Percentiles rank a stretch among this genome's conserved stretches.
Conservation (phyloP, 2,329 filamentous ascomycete species). For the Fusarium luffae region DNA sequence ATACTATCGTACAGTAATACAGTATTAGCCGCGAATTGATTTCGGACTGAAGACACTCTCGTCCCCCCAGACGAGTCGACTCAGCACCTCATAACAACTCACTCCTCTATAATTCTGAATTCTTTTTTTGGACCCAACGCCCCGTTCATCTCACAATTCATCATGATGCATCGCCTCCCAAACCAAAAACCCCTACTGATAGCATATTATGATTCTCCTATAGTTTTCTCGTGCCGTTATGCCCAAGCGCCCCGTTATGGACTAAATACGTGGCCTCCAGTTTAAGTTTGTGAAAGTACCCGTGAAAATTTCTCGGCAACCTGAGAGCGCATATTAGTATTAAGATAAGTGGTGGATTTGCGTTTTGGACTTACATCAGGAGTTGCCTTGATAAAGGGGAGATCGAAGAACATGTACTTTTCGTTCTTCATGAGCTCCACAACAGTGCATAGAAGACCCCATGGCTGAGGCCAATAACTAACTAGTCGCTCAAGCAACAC, state of each 20-base stretch:
- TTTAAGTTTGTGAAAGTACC: slow-evolving; percentile 50
- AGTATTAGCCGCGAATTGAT: slow-evolving; percentile 49
- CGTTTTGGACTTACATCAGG: slow-evolving; percentile 74
- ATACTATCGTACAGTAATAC: slow-evolving; percentile 54
- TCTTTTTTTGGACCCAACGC: slow-evolving; percentile 44
- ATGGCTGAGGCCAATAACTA: slow-evolving; percentile 92
- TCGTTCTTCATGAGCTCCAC: slow-evolving; percentile 92
- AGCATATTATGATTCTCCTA: slow-evolving; percentile 29
- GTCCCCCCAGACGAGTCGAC: slow-evolving; percentile 45
- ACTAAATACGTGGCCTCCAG: slow-evolving; percentile 5
- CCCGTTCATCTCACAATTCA: slow-evolving; percentile 26
- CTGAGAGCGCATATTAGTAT: slow-evolving; percentile 38
- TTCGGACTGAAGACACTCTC: slow-evolving; percentile 18
- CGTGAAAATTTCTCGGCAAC: slow-evolving; percentile 53
- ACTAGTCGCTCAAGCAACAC: slow-evolving; percentile 89
- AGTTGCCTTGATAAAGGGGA: slow-evolving; percentile 89
- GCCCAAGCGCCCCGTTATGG: slow-evolving; percentile 10
- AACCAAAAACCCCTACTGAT: slow-evolving; percentile 39
- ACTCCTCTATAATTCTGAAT: slow-evolving; percentile 46
- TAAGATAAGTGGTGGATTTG: no score
- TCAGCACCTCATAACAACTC: slow-evolving; percentile 29
- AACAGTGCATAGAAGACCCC: slow-evolving; percentile 90
- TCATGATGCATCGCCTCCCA: slow-evolving; percentile 38
- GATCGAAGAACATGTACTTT: slow-evolving; percentile 89
- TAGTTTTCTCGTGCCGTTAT: slow-evolving; percentile 27